These are phyloP conservation scores for Geoglossum glabrum DNA, from an alignment of 495 filamentous ascomycete genomes.

Conservation along the genomic window DNA sequence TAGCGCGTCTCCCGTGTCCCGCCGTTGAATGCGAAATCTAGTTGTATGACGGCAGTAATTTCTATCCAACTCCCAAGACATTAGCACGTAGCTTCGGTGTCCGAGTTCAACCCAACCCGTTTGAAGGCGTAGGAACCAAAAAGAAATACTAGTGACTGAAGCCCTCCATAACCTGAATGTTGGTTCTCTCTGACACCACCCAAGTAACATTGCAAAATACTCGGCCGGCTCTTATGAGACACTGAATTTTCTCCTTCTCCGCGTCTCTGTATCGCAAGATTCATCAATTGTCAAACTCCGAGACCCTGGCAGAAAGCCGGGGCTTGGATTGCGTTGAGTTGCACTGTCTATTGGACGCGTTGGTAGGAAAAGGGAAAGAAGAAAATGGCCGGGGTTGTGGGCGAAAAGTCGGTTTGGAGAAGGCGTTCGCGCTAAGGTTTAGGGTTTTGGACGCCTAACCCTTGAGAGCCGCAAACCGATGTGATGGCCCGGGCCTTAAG, in stretches of 20 bases:
- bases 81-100: too few species aligned
- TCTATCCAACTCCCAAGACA: too few species aligned
- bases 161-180: conserved; percentile 24
- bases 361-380: conserved; percentile 28
- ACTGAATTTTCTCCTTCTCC: conserved; percentile 42
- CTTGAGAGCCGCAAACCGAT: not conserved
- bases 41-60: too few species aligned
- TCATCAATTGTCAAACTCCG: conserved; percentile 34
- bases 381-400: conserved; percentile 14
- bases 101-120: not conserved
- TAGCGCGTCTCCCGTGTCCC: too few species aligned
- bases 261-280: conserved; percentile 64
- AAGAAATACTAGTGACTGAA: not conserved
- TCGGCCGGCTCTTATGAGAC: conserved; percentile 84
- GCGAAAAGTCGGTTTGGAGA: not conserved
- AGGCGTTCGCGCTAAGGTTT: conserved; percentile 12
- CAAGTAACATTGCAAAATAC: conserved; percentile 51
- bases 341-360: conserved; percentile 82
- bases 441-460: not conserved
- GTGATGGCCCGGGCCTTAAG: not conserved
- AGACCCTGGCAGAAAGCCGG: conserved; percentile 51
- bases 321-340: conserved; percentile 43
- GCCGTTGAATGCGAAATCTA: too few species aligned
- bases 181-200: conserved; percentile 78
- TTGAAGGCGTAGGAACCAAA: not conserved